Percentiles rank a stretch among this genome's conserved stretches.
Conservation (phyloP, 2,329 filamentous ascomycete genomes). For the Penicillium sp. region DNA sequence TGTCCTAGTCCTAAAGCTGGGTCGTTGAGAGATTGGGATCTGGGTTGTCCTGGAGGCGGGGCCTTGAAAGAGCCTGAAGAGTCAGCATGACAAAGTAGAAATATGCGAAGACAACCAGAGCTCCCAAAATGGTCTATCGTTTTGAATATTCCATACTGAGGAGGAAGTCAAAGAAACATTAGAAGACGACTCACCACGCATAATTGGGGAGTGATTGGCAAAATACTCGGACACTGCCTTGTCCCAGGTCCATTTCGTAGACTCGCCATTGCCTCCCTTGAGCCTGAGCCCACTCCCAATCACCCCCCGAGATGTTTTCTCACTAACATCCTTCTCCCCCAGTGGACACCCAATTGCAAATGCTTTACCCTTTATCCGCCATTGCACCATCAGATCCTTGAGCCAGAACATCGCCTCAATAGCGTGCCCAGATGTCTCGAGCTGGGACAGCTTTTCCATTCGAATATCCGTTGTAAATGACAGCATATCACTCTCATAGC, state of each 20-base stretch:
- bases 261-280: constrained; percentile 30
- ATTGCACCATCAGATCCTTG: constrained; percentile 65
- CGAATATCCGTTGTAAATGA: constrained; percentile 82
- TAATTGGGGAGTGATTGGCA: constrained; percentile 74
- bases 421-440: constrained; percentile 60
- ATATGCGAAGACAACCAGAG: too few species aligned
- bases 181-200: constrained; percentile 55
- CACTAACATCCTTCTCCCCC: constrained; percentile 48
- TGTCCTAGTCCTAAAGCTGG: constrained; percentile 49
- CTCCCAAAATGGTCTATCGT: too few species aligned
- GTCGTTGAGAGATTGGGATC: constrained; percentile 48
- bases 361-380: constrained; percentile 72
- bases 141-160: too few species aligned
- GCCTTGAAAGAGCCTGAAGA: constrained; percentile 61
- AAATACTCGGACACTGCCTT: constrained; percentile 81
- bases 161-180: too few species aligned
- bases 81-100: too few species aligned
- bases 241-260: constrained; percentile 64
- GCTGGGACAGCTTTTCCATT: constrained; percentile 74
- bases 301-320: constrained; percentile 44
- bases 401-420: constrained; percentile 86
- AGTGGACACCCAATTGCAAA: constrained; percentile 69
- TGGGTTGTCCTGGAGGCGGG: constrained; percentile 60
- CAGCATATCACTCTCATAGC: constrained; percentile 70
- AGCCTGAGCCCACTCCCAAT: constrained; percentile 54